These are phyloP conservation scores for Leptosphaerulina australis DNA, from an alignment of 2,329 filamentous ascomycete species.

Conservation along the genomic window DNA sequence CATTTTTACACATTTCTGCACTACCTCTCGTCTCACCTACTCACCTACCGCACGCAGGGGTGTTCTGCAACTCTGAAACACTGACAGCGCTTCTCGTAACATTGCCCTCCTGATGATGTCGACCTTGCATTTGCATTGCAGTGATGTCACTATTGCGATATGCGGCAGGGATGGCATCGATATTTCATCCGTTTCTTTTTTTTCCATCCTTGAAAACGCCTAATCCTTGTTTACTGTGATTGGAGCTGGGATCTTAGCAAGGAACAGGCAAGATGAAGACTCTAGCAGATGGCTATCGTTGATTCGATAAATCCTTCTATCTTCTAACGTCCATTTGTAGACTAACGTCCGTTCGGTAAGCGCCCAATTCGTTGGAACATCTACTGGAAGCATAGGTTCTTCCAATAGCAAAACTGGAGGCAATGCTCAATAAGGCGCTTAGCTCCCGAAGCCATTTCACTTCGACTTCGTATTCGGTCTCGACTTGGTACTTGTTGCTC, in stretches of 20 bases:
- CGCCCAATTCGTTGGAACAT: constrained; percentile 2
- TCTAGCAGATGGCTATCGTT: constrained; percentile 6
- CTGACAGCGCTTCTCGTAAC: constrained; percentile 5
- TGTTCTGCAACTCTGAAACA: constrained; percentile 1
- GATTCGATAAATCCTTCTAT: constrained; percentile 14
- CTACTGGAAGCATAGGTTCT: background rate
- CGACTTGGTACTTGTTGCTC: no score
- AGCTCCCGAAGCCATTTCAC: background rate
- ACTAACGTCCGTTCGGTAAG: constrained; percentile 2
- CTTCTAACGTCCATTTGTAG: background rate
- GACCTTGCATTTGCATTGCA: constrained; percentile 7
- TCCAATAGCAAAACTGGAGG: constrained; percentile 2
- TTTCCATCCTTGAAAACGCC: constrained; percentile 4
- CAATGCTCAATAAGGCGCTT: background rate
- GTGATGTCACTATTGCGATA: constrained; percentile 10
- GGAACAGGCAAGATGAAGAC: constrained; percentile 1
- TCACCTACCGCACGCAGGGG: constrained; percentile 3
- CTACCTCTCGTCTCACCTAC: background rate
- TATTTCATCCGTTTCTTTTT: constrained; percentile 5
- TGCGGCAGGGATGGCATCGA: constrained; percentile 5
- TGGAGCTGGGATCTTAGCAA: constrained; percentile 11
- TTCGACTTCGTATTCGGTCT: background rate
- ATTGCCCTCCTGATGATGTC: constrained; percentile 6
- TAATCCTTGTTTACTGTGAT: constrained; percentile 5
- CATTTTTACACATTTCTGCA: constrained; percentile 4